Evolutionary conservation across 2,329 filamentous ascomycete genomes (phyloP), one percentile per base, ranked within the genome.

Genomic region (Thermothelomyces thermophilus): DNA sequence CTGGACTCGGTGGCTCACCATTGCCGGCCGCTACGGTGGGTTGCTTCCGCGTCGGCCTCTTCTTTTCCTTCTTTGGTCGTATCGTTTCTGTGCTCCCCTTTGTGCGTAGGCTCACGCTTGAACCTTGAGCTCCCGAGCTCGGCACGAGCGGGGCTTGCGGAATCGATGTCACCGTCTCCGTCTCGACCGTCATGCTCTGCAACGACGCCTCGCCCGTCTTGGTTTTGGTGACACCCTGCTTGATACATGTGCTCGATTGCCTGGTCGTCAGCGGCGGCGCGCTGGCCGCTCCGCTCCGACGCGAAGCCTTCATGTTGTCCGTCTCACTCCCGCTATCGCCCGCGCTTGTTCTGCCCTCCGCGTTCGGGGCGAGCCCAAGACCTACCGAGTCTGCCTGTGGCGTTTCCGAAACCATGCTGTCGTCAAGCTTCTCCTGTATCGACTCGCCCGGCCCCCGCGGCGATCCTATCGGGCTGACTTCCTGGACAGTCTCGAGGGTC

Each of bases 21-120:
- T 83, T 86, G 66, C 84, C 84, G 60, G 85, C 73, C 62, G 78
- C 79, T 58, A 90, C 81, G 46, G 76, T 68, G 28, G 87, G 77
- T 51, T 88, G 79, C 68, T 95, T 95, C 54, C 90, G 83, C 41
- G 77, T 70, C 31, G 77, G 70, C 68, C 83, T 90, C 73, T 87
- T 95, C 73, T 91, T 91, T 47, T 96, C 89, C 71, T 93, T 96
- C 71, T 84, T 93, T 2, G 93, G 90, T 55, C 89, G 82, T 59
- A 98, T 96, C 0, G 93, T 98, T 66, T 98, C 93, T n/a, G 83
- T 87, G 68, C 91, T 97, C 7, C 86, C 83, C 66, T 95, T 95
- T 51, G 88, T 79, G 60, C 89, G 84, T 39, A 98, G 72, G 56
- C 86, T 94, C 37, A 86, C 83, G 60, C 75, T 82, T 24, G 72